These are phyloP conservation scores for Antarctomyces pellizariae DNA, from an alignment of 495 filamentous ascomycete species.

Conservation along the genomic window DNA sequence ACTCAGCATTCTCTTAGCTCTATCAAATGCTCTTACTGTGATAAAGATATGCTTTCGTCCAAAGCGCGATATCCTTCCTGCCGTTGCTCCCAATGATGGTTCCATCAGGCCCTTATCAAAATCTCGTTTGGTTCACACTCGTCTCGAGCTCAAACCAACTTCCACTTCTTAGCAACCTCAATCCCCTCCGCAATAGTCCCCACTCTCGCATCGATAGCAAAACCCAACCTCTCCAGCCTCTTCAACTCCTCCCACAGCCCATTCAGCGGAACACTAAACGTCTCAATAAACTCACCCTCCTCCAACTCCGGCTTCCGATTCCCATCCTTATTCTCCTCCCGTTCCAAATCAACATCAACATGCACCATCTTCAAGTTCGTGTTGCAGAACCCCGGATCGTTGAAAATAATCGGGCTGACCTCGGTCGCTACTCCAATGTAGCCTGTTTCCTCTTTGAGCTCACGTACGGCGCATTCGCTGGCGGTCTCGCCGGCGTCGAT, in stretches of 20 bases:
- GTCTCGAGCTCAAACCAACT: too few relatives aligned
- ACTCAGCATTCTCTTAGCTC: too few relatives aligned
- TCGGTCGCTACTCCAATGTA: slow-evolving; percentile 50
- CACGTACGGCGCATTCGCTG: slow-evolving; percentile 60
- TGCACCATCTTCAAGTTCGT: slow-evolving; percentile 72
- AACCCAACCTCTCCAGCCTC: slow-evolving; percentile 46
- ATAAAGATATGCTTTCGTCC: too few relatives aligned
- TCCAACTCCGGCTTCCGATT: slow-evolving; percentile 51
- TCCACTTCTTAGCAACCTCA: slow-evolving; percentile 40
- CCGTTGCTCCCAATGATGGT: too few relatives aligned
- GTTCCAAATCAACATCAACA: slow-evolving; percentile 50
- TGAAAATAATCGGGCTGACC: slow-evolving; percentile 62
- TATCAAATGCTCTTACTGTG: too few relatives aligned
- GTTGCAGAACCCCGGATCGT: slow-evolving; percentile 66
- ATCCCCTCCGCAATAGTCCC: slow-evolving; percentile 72
- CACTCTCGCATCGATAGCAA: slow-evolving; percentile 67
- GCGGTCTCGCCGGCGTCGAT: slow-evolving; percentile 64
- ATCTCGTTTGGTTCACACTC: too few relatives aligned
- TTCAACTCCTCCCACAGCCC: slow-evolving; percentile 43
- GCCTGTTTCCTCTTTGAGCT: slow-evolving; percentile 85
- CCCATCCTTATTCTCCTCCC: slow-evolving; percentile 40
- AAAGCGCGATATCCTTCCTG: too few relatives aligned
- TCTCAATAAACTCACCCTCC: slow-evolving; percentile 79
- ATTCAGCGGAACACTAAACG: slow-evolving; percentile 45
- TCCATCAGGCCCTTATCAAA: too few relatives aligned